Evolutionary conservation across 2,329 filamentous ascomycete genomes (phyloP), one percentile per base, ranked within the genome.

Genomic region (Pseudonectria buxi): DNA sequence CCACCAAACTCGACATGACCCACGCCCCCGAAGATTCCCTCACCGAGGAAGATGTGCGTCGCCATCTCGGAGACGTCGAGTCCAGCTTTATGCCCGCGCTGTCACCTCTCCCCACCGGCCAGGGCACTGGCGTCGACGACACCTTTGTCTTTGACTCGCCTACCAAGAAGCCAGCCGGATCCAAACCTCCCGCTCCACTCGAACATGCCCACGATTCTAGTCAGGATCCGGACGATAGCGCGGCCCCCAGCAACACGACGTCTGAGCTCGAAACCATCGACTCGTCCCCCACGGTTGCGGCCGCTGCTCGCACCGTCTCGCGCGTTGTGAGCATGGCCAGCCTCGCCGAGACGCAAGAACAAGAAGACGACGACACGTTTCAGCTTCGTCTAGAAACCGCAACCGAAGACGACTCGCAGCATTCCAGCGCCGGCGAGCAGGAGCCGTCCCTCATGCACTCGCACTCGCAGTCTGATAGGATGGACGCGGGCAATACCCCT

Each of bases 41-140:
- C 28, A 69, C 68, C 28, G 73, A 77, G 45, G 65, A 69, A 30
- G 67, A 67, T 28, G 65, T 78, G 14, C 65, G 69, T 42, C 68
- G 70, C 36, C 76, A 81, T 50, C 56, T 82, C 14, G 68, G 73
- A 47, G 78, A 82, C 49, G 69, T 81, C 43, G 78, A 83, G 51
- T 81, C 78, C 24, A 82, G 78, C 59, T 82, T 82, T 50, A 54
- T 78, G 36, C 71, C 74, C 2, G 67, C 70, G 6, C 54, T 74
- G 6, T 81, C 77, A 7, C 76, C 77, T 10, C 67, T 79, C 30
- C 67, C 65, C 25, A 63, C 63, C 22, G 62, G 67, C 44, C 44
- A 28, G 26, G 40, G 44, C 14, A 50, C 46, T 39, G 49, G 51
- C 15, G 54, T 66, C 36, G 75, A 80, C 58, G 76, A 80, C 53